Conservation (phyloP, 176 grass and related monocot genomes). For the Ampelocalamus luodianensis region DNA sequence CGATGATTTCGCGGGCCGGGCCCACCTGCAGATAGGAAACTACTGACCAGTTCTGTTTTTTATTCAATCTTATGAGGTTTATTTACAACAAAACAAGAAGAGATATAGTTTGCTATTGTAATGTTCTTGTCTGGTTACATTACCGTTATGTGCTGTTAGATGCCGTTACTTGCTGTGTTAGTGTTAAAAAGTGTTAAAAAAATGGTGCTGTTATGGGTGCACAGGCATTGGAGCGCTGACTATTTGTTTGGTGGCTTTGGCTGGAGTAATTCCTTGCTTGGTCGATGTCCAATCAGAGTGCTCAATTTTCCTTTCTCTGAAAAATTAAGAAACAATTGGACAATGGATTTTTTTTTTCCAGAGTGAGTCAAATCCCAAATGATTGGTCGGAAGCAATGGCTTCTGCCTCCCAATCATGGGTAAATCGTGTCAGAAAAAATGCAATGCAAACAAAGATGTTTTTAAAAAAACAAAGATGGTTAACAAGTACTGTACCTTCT, state of each 20-base stretch:
- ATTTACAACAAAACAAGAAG: neutral
- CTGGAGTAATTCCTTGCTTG: neutral
- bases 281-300: neutral
- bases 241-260: slow-evolving; percentile 4
- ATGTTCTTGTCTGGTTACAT: neutral
- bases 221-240: slow-evolving; percentile 19
- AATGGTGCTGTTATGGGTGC: slow-evolving; percentile 5
- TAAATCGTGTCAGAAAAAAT: neutral
- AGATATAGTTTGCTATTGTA: neutral
- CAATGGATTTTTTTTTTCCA: neutral
- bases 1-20: neutral
- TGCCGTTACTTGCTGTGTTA: neutral
- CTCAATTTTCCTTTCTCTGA: slow-evolving; percentile 24
- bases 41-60: slow-evolving; percentile 9
- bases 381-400: neutral
- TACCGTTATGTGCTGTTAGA: neutral
- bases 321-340: neutral
- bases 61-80: too few species aligned
- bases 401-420: neutral
- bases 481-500: neutral
- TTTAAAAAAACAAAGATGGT: neutral
- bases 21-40: slow-evolving; percentile 17
- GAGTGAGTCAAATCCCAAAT: neutral
- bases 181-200: slow-evolving; percentile 11
- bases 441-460: neutral